Evolutionary conservation across 495 filamentous ascomycete species (phyloP).

Genomic region (Aspergillus avenaceus): DNA sequence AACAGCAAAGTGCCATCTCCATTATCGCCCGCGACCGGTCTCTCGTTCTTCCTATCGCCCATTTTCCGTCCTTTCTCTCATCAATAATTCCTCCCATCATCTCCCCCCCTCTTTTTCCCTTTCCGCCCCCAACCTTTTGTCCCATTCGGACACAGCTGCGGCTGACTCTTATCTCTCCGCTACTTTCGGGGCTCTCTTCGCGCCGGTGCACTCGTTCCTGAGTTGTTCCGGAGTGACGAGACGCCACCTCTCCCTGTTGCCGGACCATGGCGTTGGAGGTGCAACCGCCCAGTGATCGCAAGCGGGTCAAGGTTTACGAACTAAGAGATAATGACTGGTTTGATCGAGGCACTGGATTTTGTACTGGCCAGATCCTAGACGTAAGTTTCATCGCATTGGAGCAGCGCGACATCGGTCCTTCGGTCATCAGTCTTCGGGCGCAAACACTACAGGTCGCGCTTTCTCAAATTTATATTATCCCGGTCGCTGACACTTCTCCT

Average conservation of each 20-base stretch:
- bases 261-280: conserved; percentile 80
- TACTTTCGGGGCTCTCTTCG: conserved; percentile 28
- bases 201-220: conserved; percentile 36
- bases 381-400: conserved; percentile 52
- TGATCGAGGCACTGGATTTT: conserved; percentile 95
- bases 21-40: background rate
- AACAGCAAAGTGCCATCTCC: conserved; percentile 7
- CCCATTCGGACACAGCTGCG: conserved; percentile 11
- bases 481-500: conserved; percentile 8
- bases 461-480: background rate
- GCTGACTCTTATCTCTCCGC: conserved; percentile 13
- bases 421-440: conserved; percentile 10
- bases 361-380: conserved; percentile 69
- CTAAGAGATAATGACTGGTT: conserved; percentile 98
- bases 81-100: background rate
- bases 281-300: conserved; percentile 79
- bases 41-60: background rate
- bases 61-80: background rate
- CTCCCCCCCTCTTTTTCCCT: conserved; percentile 2
- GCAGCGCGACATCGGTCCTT: conserved; percentile 9
- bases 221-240: conserved; percentile 43
- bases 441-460: conserved; percentile 15
- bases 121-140: conserved; percentile 1
- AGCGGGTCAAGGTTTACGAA: conserved; percentile 99
- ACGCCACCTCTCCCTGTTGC: conserved; percentile 29